Conservation (phyloP, 345 rosid genomes). For the Firmiana major region DNA sequence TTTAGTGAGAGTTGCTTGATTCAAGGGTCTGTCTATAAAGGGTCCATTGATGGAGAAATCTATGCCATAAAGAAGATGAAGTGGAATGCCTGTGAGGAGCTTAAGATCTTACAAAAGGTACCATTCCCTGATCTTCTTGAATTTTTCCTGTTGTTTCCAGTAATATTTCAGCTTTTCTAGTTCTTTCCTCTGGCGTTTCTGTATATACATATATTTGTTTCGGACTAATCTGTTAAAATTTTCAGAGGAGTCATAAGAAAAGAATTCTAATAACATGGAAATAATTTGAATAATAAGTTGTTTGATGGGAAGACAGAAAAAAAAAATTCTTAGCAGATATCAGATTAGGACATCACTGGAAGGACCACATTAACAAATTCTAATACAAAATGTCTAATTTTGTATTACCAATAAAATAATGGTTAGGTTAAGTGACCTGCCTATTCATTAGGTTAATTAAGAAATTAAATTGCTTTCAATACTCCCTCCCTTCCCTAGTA, state of each 20-base stretch:
- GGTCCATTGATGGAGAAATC: slow-evolving; percentile 43
- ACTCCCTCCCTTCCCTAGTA: background rate
- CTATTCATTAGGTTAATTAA: background rate
- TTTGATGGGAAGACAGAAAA: background rate
- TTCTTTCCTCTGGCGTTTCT: background rate
- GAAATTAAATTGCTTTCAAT: background rate
- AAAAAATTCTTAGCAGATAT: slow-evolving; percentile 9
- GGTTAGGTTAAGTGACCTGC: background rate
- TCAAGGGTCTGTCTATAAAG: slow-evolving; percentile 67
- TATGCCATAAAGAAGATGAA: slow-evolving; percentile 74
- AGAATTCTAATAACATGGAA: slow-evolving; percentile 2
- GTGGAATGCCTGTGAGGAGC: slow-evolving; percentile 71
- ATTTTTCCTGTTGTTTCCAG: background rate
- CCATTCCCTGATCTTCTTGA: background rate
- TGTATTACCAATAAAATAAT: background rate
- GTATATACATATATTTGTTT: background rate
- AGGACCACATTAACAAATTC: background rate
- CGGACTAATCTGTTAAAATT: background rate
- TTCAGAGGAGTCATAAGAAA: background rate
- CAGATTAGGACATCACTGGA: slow-evolving; percentile 20
- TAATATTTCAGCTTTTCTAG: slow-evolving; percentile 1
- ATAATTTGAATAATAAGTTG: background rate
- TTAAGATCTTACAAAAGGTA: slow-evolving; percentile 76
- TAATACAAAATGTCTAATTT: background rate
- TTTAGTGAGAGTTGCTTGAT: slow-evolving; percentile 46